Conservation (phyloP, 208 protist genomes). For the Wallacemonas sp. region DNA sequence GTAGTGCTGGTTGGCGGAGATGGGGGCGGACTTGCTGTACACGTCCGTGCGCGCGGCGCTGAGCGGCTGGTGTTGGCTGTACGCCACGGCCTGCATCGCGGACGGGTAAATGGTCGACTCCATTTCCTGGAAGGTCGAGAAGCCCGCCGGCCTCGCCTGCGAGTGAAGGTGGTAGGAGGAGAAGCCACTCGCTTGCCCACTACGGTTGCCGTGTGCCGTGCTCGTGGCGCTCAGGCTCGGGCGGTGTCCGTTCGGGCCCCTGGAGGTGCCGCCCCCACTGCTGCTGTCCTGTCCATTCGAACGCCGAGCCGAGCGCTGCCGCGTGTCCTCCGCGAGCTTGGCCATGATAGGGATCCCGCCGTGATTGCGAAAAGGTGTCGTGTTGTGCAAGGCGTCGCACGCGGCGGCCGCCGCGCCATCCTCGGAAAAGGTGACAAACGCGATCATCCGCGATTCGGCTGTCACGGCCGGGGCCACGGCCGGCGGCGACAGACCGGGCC, state of each 20-base stretch:
- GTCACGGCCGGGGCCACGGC: background rate
- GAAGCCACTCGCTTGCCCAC: background rate
- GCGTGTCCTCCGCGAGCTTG: conserved; percentile 54
- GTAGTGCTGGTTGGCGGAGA: conserved; percentile 12
- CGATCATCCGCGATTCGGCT: conserved; percentile 45
- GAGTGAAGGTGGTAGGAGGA: conserved; percentile 3
- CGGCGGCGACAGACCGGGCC: background rate
- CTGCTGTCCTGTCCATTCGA: background rate
- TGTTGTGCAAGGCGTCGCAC: conserved; percentile 45
- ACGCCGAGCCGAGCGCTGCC: conserved; percentile 32
- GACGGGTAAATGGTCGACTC: conserved; percentile 9
- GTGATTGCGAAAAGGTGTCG: conserved; percentile 35
- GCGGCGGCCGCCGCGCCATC: conserved; percentile 49
- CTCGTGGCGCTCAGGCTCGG: conserved; percentile 2
- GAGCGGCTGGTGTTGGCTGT: conserved; percentile 14
- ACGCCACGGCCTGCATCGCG: conserved; percentile 9
- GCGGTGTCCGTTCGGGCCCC: background rate
- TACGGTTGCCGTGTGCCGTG: conserved; percentile 10
- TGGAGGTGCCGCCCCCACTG: background rate
- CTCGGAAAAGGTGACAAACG: conserved; percentile 60
- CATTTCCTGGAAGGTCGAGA: conserved; percentile 13
- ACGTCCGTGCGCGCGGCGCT: conserved; percentile 5
- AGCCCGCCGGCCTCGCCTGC: background rate
- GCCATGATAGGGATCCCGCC: conserved; percentile 48
- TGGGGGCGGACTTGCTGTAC: conserved; percentile 9